Percentiles rank a stretch among this genome's conserved stretches.
Conservation (phyloP, 805 yeast genomes). For the Barnettozyma wickerhamii region DNA sequence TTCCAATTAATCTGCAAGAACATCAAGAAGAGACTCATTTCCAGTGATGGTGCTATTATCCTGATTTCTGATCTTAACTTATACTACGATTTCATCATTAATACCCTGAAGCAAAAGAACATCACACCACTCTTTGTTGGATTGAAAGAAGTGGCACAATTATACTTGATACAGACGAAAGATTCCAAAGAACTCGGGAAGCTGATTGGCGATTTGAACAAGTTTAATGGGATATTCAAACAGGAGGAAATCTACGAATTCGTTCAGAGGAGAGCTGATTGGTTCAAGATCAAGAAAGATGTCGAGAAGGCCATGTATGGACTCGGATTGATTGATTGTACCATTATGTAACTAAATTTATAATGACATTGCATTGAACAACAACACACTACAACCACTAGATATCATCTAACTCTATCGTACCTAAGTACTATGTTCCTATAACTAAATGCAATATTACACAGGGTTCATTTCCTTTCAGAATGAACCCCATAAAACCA, state of each 20-base stretch:
- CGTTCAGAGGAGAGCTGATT: slow-evolving; percentile 82
- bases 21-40: slow-evolving; percentile 66
- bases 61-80: slow-evolving; percentile 78
- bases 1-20: slow-evolving; percentile 73
- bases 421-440: no score
- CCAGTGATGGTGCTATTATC: slow-evolving; percentile 77
- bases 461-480: not conserved
- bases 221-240: slow-evolving; percentile 83
- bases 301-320: slow-evolving; percentile 97
- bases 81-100: slow-evolving; percentile 67
- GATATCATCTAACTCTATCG: no score
- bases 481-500: not conserved
- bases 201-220: slow-evolving; percentile 74
- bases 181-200: slow-evolving; percentile 84
- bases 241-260: slow-evolving; percentile 95
- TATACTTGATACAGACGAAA: slow-evolving; percentile 65
- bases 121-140: slow-evolving; percentile 75
- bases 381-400: no score
- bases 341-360: slow-evolving; percentile 39
- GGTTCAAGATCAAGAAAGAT: slow-evolving; percentile 69
- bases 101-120: slow-evolving; percentile 54
- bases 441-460: no score
- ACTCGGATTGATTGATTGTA: slow-evolving; percentile 74
- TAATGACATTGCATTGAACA: no score
- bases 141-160: slow-evolving; percentile 77